Base-by-base conservation (phyloP, 345 rosid species). In the Eucalyptus rudis region DNA sequence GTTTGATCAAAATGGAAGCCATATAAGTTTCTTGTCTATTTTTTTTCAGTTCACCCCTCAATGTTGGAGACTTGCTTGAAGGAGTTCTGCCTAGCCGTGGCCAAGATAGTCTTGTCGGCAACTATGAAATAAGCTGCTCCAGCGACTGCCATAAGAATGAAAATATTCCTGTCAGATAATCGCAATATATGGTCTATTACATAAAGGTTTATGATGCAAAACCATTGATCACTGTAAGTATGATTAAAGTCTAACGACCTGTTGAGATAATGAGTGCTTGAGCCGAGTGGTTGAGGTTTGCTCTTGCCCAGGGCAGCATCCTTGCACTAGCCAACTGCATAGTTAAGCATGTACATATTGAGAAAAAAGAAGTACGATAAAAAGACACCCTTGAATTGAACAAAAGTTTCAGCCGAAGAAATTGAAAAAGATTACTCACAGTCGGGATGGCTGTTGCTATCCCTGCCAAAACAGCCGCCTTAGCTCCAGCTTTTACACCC, bases 241-340 rank as follows among this genome's bases (percentile, higher is more conserved):
- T 27, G 58, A 83, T 14, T 29, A 33, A 29, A 62, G 17, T 85
- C 13, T 5, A 33, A 29, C 10, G 22, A 94, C 96, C 96, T 90
- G 96, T 92, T 86, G 98, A 96, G 87, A 97, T 88, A 76, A 97
- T 96, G 88, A 97, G 99, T 90, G 99, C 99, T 90, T 97, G 99
- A 89, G 98, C 99, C 31, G 99, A 94, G 93, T 90, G 96, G 90
- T 96, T 96, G 64, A 97, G 98, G 91, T 97, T 93, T 79, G 96
- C 96, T 87, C 94, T 96, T 7, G 99, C 99, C 99, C 99, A 95
- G 1, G 99, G 99, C 90, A 94, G 90, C 94, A 93, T 93, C 90
- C 96, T 93, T 40, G 87, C 98, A 90, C 95, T 94, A 8, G 93
- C 99, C 93, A 97, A 88, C 99, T 92, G 91, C 83, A 71, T 19